Evolutionary conservation across 2,329 filamentous ascomycete genomes (phyloP).

Genomic region (Xenoacremonium recifei): DNA sequence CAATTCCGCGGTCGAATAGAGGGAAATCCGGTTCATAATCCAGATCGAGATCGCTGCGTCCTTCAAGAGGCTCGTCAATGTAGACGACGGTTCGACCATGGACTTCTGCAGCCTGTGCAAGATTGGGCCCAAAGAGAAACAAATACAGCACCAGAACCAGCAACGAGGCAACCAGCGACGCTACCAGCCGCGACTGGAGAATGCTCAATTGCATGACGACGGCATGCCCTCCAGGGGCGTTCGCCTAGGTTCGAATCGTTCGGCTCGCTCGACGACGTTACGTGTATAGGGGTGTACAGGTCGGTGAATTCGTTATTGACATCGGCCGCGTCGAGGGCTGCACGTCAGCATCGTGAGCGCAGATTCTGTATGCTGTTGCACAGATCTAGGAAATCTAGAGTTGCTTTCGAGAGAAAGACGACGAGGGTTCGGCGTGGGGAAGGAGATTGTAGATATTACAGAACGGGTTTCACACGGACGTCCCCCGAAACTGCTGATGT

Average conservation of each 20-base stretch:
- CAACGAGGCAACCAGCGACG: slow-evolving; percentile 61
- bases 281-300: slow-evolving; percentile 9
- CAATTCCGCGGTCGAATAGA: slow-evolving; percentile 59
- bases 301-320: slow-evolving; percentile 4
- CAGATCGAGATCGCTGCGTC: slow-evolving; percentile 18
- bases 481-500: too few relatives aligned
- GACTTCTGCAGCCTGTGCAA: slow-evolving; percentile 61
- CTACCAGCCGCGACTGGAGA: slow-evolving; percentile 70
- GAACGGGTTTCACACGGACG: too few relatives aligned
- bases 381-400: background rate
- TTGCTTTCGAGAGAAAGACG: too few relatives aligned
- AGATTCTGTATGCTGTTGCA: too few relatives aligned
- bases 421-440: too few relatives aligned
- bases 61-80: slow-evolving; percentile 14
- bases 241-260: slow-evolving; percentile 14
- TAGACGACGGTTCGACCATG: slow-evolving; percentile 9
- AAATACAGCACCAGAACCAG: slow-evolving; percentile 61
- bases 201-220: slow-evolving; percentile 60
- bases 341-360: slow-evolving; percentile 17
- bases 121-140: slow-evolving; percentile 54
- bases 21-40: slow-evolving; percentile 61
- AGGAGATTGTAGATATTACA: too few relatives aligned
- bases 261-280: slow-evolving; percentile 7
- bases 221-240: slow-evolving; percentile 42
- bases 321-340: slow-evolving; percentile 13